Conservation (phyloP, 305 asterid species). For the Solanum hybrid region DNA sequence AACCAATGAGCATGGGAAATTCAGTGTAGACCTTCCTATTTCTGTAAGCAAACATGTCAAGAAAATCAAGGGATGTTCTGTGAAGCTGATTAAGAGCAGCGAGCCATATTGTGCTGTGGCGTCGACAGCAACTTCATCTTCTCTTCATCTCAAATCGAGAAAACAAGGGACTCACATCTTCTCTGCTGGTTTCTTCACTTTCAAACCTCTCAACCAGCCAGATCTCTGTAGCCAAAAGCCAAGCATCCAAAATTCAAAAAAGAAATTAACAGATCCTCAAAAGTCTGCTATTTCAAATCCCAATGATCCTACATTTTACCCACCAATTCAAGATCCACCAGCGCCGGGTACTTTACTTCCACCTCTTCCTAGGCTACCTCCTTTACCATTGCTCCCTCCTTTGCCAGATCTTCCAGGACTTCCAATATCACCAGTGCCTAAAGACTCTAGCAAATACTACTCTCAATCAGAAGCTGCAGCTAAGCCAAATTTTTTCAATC, state of each 20-base stretch:
- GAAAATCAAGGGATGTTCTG: slow-evolving; percentile 62
- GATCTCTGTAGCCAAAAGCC: slow-evolving; percentile 52
- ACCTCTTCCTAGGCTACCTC: slow-evolving; percentile 43
- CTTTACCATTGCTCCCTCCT: slow-evolving; percentile 24
- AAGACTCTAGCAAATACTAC: not conserved
- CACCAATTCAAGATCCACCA: slow-evolving; percentile 59
- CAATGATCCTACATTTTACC: slow-evolving; percentile 43
- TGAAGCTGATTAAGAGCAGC: slow-evolving; percentile 59
- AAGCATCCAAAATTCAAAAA: slow-evolving; percentile 10
- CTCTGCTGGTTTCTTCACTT: slow-evolving; percentile 86
- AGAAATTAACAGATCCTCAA: slow-evolving; percentile 4
- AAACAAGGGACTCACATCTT: slow-evolving; percentile 54
- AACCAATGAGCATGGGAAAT: slow-evolving; percentile 62
- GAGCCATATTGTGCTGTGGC: slow-evolving; percentile 66
- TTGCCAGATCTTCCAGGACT: slow-evolving; percentile 35
- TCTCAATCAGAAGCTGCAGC: slow-evolving; percentile 19
- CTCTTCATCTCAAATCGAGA: slow-evolving; percentile 40
- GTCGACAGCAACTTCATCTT: slow-evolving; percentile 52
- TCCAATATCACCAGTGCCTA: slow-evolving; percentile 42
- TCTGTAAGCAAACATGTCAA: slow-evolving; percentile 55
- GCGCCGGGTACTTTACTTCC: slow-evolving; percentile 29
- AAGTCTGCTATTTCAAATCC: slow-evolving; percentile 38
- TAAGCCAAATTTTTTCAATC: slow-evolving; percentile 19
- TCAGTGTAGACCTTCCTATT: slow-evolving; percentile 57
- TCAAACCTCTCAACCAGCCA: slow-evolving; percentile 70